phyloP scores from a whole-genome alignment of 176 grass and related monocot genomes.

The Typha latifolia region DNA sequence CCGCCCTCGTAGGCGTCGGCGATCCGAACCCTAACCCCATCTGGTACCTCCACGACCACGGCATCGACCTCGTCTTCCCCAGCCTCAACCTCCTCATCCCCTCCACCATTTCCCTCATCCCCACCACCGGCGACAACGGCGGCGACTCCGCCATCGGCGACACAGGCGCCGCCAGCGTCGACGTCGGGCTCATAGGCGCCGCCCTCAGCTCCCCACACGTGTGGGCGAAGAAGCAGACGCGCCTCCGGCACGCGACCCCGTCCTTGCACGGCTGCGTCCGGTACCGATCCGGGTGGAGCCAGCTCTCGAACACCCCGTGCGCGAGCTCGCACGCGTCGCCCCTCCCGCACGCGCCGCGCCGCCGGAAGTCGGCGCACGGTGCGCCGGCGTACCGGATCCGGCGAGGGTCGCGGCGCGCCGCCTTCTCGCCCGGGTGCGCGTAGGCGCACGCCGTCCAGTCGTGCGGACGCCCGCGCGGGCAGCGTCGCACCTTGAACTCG shows the following conservation, averaged over 20 bases:
- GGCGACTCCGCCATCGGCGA: neutral
- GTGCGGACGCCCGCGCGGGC: slow-evolving; percentile 13
- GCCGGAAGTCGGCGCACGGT: slow-evolving; percentile 19
- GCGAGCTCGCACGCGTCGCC: slow-evolving; percentile 21
- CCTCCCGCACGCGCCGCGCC: slow-evolving; percentile 11
- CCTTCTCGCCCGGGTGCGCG: slow-evolving; percentile 22
- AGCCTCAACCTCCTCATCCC: neutral
- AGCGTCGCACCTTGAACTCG: slow-evolving; percentile 25
- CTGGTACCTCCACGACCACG: neutral
- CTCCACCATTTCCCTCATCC: neutral
- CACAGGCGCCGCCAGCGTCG: too few species aligned
- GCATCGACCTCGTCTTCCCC: neutral
- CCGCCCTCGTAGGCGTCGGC: too few species aligned
- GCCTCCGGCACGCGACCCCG: slow-evolving; percentile 18
- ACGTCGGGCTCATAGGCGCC: neutral
- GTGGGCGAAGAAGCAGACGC: slow-evolving; percentile 30
- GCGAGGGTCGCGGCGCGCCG: slow-evolving; percentile 9
- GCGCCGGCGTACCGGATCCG: slow-evolving; percentile 14
- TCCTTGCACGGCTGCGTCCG: slow-evolving; percentile 29
- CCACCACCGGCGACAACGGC: neutral
- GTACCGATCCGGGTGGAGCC: slow-evolving; percentile 25
- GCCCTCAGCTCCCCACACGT: slow-evolving; percentile 10
- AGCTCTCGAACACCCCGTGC: slow-evolving; percentile 27
- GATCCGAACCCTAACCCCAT: too few species aligned
- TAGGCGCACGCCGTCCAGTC: slow-evolving; percentile 28